Base-by-base conservation (phyloP, 2,329 filamentous ascomycete species). In the Alternaria hordeiaustralica region DNA sequence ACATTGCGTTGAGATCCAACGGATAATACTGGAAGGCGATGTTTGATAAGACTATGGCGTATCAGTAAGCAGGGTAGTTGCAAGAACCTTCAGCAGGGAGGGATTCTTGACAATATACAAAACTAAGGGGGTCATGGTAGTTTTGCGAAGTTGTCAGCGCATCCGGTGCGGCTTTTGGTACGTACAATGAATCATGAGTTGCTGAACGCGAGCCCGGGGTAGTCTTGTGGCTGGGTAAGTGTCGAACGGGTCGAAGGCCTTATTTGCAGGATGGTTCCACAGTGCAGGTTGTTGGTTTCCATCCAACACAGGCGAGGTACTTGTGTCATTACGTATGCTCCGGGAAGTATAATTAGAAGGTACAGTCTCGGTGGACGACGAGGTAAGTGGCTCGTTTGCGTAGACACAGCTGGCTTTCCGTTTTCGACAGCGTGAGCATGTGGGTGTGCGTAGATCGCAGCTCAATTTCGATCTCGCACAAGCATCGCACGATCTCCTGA, bases 1-100 rank as follows among this genome's bases (percentile, higher is more conserved):
- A 86, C 0, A 74, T 74, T n/a, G 81, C 70, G 63, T 80, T 83
- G 8, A 87, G 76, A 55, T 88, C 87, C 20, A 88, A 78, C 1
- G 87, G 87, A 67, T 88, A 88, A 68, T 88, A 88, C 65, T 88
- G 84, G 55, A 88, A 88, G 0, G 86, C 85, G 50, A 89, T 88
- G 47, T 84, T 87, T 45, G 83, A 81, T 4, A 88, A 76, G 64
- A 89, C 87, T 87, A 58, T 12, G 10, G 47, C 23, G 12, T n/a
- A n/a, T 55, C 4, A 36, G 62, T 6, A 18, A 28, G 6, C 20
- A 26, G 13, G 26, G 36, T 23, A 26, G 9, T 8, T 36, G 11
- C 3, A 30, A 45, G 7, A 33, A 46, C 15, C 12, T 13, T 28
- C 20, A 11, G 47, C 25, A 20, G 18, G 44, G 26, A 20, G 18